A percentile compares a stretch with the other conserved stretches of the same genome.
Conservation (phyloP, 2,329 filamentous ascomycete species). For the Nemania sp. region DNA sequence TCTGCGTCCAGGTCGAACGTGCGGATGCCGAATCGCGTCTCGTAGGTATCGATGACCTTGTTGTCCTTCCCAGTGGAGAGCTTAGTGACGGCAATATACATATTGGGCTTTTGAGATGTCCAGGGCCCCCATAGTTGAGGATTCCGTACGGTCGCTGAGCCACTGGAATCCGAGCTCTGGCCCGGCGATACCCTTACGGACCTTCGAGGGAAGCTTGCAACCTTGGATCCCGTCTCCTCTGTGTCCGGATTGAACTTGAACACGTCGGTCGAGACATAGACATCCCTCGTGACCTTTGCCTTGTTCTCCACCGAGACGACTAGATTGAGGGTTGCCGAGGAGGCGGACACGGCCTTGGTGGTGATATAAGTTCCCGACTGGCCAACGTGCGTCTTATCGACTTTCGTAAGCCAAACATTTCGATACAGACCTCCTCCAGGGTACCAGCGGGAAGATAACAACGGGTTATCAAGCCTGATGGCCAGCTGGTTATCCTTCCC, state of each 20-base stretch:
- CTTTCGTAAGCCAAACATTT: constrained; percentile 58
- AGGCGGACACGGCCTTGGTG: constrained; percentile 48
- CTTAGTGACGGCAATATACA: constrained; percentile 52
- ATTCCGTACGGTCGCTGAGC: constrained; percentile 42
- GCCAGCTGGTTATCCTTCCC: constrained; percentile 50
- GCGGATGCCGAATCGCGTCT: constrained; percentile 56
- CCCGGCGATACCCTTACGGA: constrained; percentile 38
- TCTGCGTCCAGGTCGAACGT: constrained; percentile 45
- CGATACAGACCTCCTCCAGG: constrained; percentile 58
- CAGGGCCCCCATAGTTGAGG: constrained; percentile 54
- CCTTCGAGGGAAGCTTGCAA: constrained; percentile 44
- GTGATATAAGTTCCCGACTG: constrained; percentile 56
- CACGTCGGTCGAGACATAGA: constrained; percentile 49
- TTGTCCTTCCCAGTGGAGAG: constrained; percentile 33
- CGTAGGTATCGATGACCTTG: constrained; percentile 48
- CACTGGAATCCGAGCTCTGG: constrained; percentile 42
- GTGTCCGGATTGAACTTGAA: constrained; percentile 43
- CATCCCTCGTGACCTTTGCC: constrained; percentile 34
- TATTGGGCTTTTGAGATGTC: constrained; percentile 50
- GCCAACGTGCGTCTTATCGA: constrained; percentile 50
- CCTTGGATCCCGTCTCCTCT: constrained; percentile 33
- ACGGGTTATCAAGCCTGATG: constrained; percentile 55
- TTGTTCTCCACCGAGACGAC: constrained; percentile 53
- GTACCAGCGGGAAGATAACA: constrained; percentile 57
- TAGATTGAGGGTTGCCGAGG: constrained; percentile 51